These are phyloP conservation scores for Schizophyllum amplum DNA, from an alignment of 1,284 basidiomycete species.

Conservation along the genomic window DNA sequence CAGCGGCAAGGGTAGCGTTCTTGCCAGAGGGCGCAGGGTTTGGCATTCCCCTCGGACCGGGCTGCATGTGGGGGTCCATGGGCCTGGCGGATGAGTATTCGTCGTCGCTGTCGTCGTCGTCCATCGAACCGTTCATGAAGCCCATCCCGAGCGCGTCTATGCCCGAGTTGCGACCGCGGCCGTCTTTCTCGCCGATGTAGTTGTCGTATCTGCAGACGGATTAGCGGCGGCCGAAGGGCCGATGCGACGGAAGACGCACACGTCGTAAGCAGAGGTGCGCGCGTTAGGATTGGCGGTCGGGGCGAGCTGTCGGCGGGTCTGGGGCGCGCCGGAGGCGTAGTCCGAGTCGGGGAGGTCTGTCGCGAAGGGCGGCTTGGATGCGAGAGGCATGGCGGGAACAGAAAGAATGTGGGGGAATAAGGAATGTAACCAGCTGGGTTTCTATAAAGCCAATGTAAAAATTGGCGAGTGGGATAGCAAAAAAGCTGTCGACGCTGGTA, in stretches of 20 bases:
- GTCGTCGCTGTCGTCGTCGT: constrained; percentile 38
- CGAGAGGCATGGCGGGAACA: constrained; percentile 25
- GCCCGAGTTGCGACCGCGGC: constrained; percentile 38
- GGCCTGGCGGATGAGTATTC: not conserved
- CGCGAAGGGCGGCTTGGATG: constrained; percentile 59
- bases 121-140: constrained; percentile 40
- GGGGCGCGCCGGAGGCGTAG: constrained; percentile 35
- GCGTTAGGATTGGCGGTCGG: constrained; percentile 22
- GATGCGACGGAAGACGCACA: constrained; percentile 37
- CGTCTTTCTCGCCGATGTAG: constrained; percentile 33
- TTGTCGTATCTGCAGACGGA: constrained; percentile 47
- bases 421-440: not conserved
- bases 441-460: not conserved
- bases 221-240: constrained; percentile 5
- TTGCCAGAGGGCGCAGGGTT: constrained; percentile 13
- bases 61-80: not conserved
- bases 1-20: constrained; percentile 12
- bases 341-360: constrained; percentile 58
- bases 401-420: not conserved
- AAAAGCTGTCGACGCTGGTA: not conserved
- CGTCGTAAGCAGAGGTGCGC: constrained; percentile 51
- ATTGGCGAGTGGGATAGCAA: not conserved
- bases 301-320: constrained; percentile 23
- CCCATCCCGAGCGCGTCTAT: constrained; percentile 45
- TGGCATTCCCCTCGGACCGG: not conserved